Evolutionary conservation across 1,284 basidiomycete genomes (phyloP), one percentile per base, ranked within the genome.

Genomic region (Mixia osmundae): DNA sequence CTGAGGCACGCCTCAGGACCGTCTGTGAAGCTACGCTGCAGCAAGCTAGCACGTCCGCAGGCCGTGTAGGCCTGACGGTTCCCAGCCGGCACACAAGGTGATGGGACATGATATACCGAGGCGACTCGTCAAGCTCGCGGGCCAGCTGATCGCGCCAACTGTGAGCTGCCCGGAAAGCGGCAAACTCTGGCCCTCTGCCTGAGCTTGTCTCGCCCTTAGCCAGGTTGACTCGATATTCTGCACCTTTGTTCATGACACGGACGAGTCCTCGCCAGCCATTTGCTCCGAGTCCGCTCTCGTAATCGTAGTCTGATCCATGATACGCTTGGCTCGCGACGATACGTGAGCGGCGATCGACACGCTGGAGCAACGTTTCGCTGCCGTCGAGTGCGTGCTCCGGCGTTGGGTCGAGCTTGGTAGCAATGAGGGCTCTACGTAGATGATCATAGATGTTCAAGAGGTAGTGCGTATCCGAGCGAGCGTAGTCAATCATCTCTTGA

Each of bases 391-490:
- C 35, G 51, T 37, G 41, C 39, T 45, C 55, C 45, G 6, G 33
- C n/a, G n/a, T n/a, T n/a, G n/a, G n/a, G n/a, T n/a, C n/a, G n/a
- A n/a, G n/a, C n/a, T n/a, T n/a, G 25, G 44, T 51, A 22, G 71
- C 71, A 18, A 82, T 61, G 3, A 95, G 71, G 1, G 76, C 76
- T 51, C 78, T 74, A 5, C 82, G 75, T n/a, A 95, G 67, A 45
- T 72, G 69, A 58, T 95, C 85, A 57, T 89, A 95, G 48, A 95
- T 72, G 58, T 71, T 83, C 15, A 95, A 63, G 2, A 97, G 66
- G 57, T 77, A 91, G 55, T 97, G 89, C 0, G 89, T 97, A 55
- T 97, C 89, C 4, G 79, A 78, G 15, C 85, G 73, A 2, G 89
- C 89, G 53, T 97, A 97, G 38, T 68, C 62, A 21, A 83, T 58